These are phyloP conservation scores for Mitragyna speciosa DNA, from an alignment of 257 asterid species.

Conservation along the genomic window DNA sequence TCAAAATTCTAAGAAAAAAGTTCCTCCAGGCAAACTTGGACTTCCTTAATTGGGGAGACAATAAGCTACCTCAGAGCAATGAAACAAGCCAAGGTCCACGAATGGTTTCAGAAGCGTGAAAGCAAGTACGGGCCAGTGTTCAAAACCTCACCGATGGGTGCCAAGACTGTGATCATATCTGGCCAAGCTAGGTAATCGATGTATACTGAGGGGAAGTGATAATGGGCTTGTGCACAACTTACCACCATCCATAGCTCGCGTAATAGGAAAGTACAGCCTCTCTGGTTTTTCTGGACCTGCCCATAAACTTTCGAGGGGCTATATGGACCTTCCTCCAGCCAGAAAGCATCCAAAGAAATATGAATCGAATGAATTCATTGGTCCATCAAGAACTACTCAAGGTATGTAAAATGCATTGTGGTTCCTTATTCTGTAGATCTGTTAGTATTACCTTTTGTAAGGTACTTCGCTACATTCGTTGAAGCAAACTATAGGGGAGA, in stretches of 20 bases:
- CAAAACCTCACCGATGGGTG: conserved; percentile 5
- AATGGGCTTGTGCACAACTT: conserved; percentile 8
- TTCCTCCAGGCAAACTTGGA: conserved; percentile 12
- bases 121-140: not conserved
- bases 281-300: conserved; percentile 5
- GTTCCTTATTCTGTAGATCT: no score
- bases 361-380: not conserved
- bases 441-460: no score
- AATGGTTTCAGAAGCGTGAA: conserved; percentile 7
- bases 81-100: conserved; percentile 11
- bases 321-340: conserved; percentile 8
- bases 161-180: conserved; percentile 8
- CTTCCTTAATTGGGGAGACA: conserved; percentile 9
- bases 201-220: conserved; percentile 5
- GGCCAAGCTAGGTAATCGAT: conserved; percentile 7
- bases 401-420: not conserved
- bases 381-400: conserved; percentile 7
- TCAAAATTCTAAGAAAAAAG: not conserved
- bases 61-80: conserved; percentile 1
- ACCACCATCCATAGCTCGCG: not conserved
- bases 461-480: no score
- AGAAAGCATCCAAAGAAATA: conserved; percentile 6
- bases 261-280: conserved; percentile 14
- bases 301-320: conserved; percentile 8
- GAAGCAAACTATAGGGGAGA: no score